Base-by-base conservation (phyloP, 805 yeast species). In the Teunomyces cretensis region DNA sequence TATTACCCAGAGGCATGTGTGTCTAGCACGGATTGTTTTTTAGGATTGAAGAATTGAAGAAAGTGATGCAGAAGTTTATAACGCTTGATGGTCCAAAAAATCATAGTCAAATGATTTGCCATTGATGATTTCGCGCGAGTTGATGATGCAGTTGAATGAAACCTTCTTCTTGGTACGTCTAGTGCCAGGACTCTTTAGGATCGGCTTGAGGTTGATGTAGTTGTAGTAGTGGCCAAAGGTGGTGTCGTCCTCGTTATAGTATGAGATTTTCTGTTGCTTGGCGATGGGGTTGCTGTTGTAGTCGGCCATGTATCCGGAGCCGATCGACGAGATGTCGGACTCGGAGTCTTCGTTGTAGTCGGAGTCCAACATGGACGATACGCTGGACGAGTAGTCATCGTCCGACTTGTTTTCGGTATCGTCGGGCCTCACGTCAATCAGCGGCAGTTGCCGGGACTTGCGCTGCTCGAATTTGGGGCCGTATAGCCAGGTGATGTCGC, bases 401-500 rank as follows among this genome's bases (percentile, higher is more conserved):
- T 67, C 56, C 19, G 64, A 46, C 2, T 27, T 41, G 8, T 11
- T 15, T 6, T 31, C 43, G 32, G 40, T 14, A 9, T 19, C 15
- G 4, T 24, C 11, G 13, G 9, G 4, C 30, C 31, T 36, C 9
- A 19, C 28, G 22, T n/a, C 9, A 30, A 14, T 7, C 22, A 8
- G 28, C 9, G 12, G 12, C 28, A 8, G 7, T 13, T 14, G 17
- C 7, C n/a, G 22, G 22, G 22, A 15, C 12, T 31, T 15, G 15
- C 17, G 15, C 17, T 5, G 33, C 19, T 37, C 42, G 45, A 58
- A 60, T 45, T 66, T 64, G 15, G 84, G 83, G 1, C 83, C 84
- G 52, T 74, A 79, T 41, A 79, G 64, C 67, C 79, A 77, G 3
- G 82, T 79, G 39, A 76, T 70, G 53, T 79, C 84, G 47, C 76